Base-by-base conservation (phyloP, 1,139 yeast genomes). In the Sugiyamaella grinbergsii region DNA sequence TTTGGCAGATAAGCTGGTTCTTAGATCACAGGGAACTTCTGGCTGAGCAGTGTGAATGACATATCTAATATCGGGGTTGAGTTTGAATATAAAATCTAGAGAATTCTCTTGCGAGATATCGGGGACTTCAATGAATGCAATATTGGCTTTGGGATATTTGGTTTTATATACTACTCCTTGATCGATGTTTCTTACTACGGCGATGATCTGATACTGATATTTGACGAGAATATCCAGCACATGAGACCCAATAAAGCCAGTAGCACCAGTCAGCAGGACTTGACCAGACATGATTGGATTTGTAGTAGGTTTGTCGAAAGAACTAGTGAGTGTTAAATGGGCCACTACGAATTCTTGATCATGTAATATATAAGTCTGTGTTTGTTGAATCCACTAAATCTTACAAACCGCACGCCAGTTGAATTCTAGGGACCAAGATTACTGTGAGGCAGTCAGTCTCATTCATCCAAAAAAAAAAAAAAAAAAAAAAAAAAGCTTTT, bases 21-120 rank as follows among this genome's bases (percentile, higher is more conserved):
- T 33, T 10, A 33, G n/a, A 24, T 31, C 36, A 28, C 53, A 50
- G 18, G 40, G 81, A 74, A 23, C 82, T 81, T 5, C 80, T 5
- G 83, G 82, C 24, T 81, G 75, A 19, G 83, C 83, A 2, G 80
- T 77, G 64, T 82, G 88, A 33, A 81, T 62, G 49, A 82, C 80
- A 43, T 72, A 74, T 11, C 75, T 73, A 50, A 80, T 72, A 57
- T 78, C 73, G 1, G 64, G 75, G 59, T 79, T 74, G 3, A 62
- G 65, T 55, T 73, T 64, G 53, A 83, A 70, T 3, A 75, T 76
- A 13, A 69, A 67, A 58, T 80, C 80, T 54, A 82, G 79, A 0
- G 85, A 84, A 41, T 70, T 71, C 8, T 68, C 70, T 10, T 66
- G 68, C 18, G 70, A 66, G 50, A 82, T 72, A 55, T 81, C 84